Percentiles rank a stretch among this genome's conserved stretches.
Evolutionary conservation across 345 rosid species (phyloP).

Genomic region (Murraya paniculata): DNA sequence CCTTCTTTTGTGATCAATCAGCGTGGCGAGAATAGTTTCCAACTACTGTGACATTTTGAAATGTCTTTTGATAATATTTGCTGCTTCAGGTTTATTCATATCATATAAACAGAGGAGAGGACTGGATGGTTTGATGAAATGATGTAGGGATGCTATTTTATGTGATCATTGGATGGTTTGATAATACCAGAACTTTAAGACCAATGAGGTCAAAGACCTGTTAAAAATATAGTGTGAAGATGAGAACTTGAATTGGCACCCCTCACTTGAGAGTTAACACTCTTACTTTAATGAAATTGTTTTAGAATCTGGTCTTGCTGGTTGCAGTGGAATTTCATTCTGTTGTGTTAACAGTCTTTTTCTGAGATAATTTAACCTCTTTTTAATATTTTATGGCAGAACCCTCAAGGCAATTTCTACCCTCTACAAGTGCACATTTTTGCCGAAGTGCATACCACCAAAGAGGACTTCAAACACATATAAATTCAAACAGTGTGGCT

Average conservation of each 20-base stretch:
- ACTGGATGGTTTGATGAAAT: not conserved
- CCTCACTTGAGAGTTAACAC: not conserved
- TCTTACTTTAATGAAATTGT: not conserved
- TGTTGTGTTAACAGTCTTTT: not conserved
- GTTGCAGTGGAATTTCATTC: not conserved
- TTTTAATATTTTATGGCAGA: slow-evolving; percentile 22
- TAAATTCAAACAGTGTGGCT: slow-evolving; percentile 23
- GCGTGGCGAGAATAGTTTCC: not conserved
- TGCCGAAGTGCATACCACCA: slow-evolving; percentile 24
- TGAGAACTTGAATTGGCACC: not conserved
- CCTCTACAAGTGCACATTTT: slow-evolving; percentile 37
- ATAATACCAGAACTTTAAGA: too few species aligned
- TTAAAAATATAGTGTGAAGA: not conserved
- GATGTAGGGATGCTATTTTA: not conserved
- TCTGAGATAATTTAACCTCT: not conserved
- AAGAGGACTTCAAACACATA: slow-evolving; percentile 42
- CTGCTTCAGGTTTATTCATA: not conserved
- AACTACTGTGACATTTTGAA: not conserved
- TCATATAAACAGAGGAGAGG: not conserved
- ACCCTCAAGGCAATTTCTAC: slow-evolving; percentile 23
- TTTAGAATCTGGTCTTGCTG: not conserved
- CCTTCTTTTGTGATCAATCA: not conserved
- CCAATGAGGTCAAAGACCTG: too few species aligned
- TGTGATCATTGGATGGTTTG: not conserved
- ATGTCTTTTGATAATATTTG: not conserved